Percentiles rank a stretch among this genome's conserved stretches.
These are phyloP conservation scores for Lactarius evosmus DNA, from an alignment of 768 basidiomycete species.

Conservation along the genomic window DNA sequence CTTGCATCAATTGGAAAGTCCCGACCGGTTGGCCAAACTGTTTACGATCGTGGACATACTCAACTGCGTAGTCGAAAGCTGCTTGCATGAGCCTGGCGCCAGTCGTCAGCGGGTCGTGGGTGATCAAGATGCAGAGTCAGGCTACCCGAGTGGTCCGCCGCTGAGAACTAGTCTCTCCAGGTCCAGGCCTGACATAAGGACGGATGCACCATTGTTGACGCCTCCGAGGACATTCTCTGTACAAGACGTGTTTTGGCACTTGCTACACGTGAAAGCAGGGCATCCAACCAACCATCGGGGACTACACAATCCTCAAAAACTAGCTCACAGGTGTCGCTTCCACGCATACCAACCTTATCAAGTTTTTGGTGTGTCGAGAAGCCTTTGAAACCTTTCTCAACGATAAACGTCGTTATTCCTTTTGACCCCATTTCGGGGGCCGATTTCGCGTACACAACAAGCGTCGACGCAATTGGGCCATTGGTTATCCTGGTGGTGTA, in stretches of 20 bases:
- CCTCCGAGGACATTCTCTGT: slow-evolving; percentile 82
- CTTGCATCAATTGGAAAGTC: slow-evolving; percentile 96
- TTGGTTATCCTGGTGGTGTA: slow-evolving; percentile 77
- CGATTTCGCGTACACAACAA: slow-evolving; percentile 92
- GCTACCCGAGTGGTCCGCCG: slow-evolving; percentile 86
- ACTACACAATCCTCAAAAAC: slow-evolving; percentile 90
- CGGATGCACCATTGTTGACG: slow-evolving; percentile 74
- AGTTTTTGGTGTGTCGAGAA: slow-evolving; percentile 89
- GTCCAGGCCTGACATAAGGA: slow-evolving; percentile 94
- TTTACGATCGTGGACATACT: slow-evolving; percentile 90
- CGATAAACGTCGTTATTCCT: slow-evolving; percentile 89
- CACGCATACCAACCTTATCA: slow-evolving; percentile 96
- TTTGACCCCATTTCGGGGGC: slow-evolving; percentile 72
- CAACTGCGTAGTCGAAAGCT: slow-evolving; percentile 82
- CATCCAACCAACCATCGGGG: slow-evolving; percentile 62
- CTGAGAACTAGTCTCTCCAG: slow-evolving; percentile 88
- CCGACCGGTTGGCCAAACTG: slow-evolving; percentile 88
- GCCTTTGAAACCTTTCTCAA: slow-evolving; percentile 78
- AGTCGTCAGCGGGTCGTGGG: background rate
- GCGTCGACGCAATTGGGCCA: slow-evolving; percentile 84
- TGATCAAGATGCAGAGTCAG: slow-evolving; percentile 9
- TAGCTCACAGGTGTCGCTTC: slow-evolving; percentile 91
- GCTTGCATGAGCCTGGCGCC: slow-evolving; percentile 78
- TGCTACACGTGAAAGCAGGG: slow-evolving; percentile 12
- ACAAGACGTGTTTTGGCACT: background rate